Conservation (phyloP, 495 filamentous ascomycete genomes). For the Trypethelium eluteriae region DNA sequence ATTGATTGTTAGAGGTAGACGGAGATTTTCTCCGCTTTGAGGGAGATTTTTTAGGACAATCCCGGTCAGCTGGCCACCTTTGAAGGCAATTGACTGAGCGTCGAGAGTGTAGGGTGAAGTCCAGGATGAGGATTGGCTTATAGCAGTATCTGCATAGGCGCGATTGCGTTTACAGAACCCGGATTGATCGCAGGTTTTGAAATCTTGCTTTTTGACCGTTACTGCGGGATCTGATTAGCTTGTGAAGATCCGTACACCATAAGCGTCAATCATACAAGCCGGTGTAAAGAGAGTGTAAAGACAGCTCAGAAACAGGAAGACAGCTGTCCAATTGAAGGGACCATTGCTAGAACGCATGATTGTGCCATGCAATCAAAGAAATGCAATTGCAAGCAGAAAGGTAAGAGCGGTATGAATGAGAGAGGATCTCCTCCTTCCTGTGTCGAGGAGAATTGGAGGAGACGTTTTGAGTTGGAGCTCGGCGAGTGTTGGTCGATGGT, state of each 20-base stretch:
- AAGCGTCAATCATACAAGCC: constrained; percentile 26
- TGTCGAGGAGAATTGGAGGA: background rate
- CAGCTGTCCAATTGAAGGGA: constrained; percentile 22
- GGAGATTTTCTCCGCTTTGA: constrained; percentile 55
- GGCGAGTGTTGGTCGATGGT: background rate
- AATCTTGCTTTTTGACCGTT: constrained; percentile 86
- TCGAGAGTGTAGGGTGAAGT: constrained; percentile 72
- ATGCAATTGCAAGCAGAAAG: background rate
- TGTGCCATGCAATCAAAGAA: background rate
- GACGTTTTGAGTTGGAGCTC: background rate
- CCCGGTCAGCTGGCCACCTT: constrained; percentile 71
- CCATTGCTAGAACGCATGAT: constrained; percentile 7
- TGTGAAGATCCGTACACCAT: no score
- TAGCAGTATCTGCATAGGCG: constrained; percentile 71
- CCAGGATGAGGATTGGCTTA: constrained; percentile 58
- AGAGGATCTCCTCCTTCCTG: background rate
- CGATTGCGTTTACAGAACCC: constrained; percentile 96
- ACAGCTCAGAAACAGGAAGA: constrained; percentile 18
- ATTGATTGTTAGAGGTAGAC: constrained; percentile 73
- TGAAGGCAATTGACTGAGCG: constrained; percentile 61
- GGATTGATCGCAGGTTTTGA: constrained; percentile 90
- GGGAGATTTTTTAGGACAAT: constrained; percentile 67
- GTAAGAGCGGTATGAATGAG: background rate
- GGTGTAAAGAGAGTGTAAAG: constrained; percentile 19
- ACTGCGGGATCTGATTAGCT: constrained; percentile 41